Evolutionary conservation across 176 grass and related monocot species (phyloP), one percentile per base, ranked within the genome.

Genomic region (Rhynchospora pubera): DNA sequence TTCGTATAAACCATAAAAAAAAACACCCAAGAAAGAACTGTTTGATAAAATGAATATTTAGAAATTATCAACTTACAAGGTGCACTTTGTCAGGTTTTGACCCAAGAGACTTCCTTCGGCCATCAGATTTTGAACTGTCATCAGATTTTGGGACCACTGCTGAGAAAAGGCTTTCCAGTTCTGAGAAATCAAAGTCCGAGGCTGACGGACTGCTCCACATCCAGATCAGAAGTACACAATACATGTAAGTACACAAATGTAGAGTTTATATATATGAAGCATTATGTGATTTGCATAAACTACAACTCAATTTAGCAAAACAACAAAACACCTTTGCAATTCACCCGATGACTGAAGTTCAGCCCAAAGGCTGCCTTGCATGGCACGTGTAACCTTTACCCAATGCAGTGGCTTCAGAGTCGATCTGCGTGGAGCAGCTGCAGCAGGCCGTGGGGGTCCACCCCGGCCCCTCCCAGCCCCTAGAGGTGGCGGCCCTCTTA

Each of bases 81-180:
- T 98, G 92, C 84, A 98, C 96, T 89, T 95, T 98, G 62, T 98
- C 92, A 65, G 90, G 87, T 89, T 95, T 98, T 78, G 90, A 93
- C 47, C 96, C 92, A 84, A 98, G 90, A 68, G 96, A 94, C 81
- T 98, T 98, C 81, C 92, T 88, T 60, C 96, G 87, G 19, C 88
- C 83, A 18, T 93, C 96, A 43, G 85, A 88, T 85, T 91, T 98
- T 34, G 87, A 94, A 68, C 82, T 91, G 34, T 84, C 80, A 65
- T 90, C 84, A 18, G 85, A 72, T 83, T 97, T 97, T 73, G 89
- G 89, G 67, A 98, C 84, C 18, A 87, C 90, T 81, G 90, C 72
- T 65, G 96, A 89, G 76, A 98, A 98, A 81, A 95, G 89, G 66
- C 83, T 95, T 84, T 98, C 91, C 47, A 98, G 89, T 77, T 98